Evolutionary conservation across 140 eudicot genomes (phyloP).

Genomic region (Ambrosia hybrid): DNA sequence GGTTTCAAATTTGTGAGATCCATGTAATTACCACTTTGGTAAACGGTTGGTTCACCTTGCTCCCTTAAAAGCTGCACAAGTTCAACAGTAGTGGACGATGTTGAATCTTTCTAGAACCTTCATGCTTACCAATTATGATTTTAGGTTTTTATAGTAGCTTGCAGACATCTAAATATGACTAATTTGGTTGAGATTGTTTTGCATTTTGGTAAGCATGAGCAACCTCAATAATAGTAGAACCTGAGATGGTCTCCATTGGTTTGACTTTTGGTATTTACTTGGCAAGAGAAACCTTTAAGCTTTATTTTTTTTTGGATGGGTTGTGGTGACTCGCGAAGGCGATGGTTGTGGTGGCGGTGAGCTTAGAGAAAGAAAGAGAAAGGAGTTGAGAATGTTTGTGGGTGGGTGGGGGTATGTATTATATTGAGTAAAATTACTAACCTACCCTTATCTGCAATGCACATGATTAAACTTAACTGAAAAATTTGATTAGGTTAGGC

Average conservation of each 20-base stretch:
- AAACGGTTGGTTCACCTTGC: slow-evolving; percentile 52
- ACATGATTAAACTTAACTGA: too few species aligned
- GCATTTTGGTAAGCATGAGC: slow-evolving; percentile 8
- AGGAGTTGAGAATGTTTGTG: too few species aligned
- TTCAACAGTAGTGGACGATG: slow-evolving; percentile 56
- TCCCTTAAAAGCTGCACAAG: slow-evolving; percentile 69
- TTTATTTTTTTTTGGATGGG: too few species aligned
- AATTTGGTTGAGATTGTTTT: slow-evolving; percentile 20
- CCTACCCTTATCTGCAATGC: too few species aligned
- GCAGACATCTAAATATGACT: slow-evolving; percentile 24
- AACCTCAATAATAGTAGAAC: slow-evolving; percentile 24
- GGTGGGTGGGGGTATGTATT: too few species aligned
- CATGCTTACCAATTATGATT: slow-evolving; percentile 36
- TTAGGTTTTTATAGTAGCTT: slow-evolving; percentile 37
- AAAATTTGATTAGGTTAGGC: too few species aligned
- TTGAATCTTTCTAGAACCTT: slow-evolving; percentile 28
- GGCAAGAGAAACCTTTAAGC: slow-evolving; percentile 62
- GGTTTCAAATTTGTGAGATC: slow-evolving; percentile 19
- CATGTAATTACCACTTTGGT: slow-evolving; percentile 38
- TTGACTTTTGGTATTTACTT: slow-evolving; percentile 47
- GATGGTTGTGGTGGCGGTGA: too few species aligned
- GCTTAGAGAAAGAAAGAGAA: too few species aligned
- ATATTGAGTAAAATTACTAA: too few species aligned
- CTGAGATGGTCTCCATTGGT: slow-evolving; percentile 33
- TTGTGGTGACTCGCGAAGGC: too few species aligned